A percentile compares a stretch with the other conserved stretches of the same genome.
Conservation (phyloP, 371 early-diverging fungal genomes). For the Rhizoclosmatium hyalinum region DNA sequence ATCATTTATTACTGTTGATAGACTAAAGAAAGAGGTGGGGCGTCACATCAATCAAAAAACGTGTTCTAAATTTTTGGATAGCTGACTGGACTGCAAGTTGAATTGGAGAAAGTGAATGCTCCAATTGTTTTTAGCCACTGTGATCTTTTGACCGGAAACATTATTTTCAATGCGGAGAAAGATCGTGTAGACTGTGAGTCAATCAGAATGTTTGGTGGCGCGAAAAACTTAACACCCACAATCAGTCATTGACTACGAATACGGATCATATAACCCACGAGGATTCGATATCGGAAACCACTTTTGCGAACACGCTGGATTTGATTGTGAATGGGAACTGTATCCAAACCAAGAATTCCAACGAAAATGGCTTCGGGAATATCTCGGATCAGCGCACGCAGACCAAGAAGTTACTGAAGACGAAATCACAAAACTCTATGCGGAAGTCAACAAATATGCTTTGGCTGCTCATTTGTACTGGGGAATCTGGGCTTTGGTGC, state of each 20-base stretch:
- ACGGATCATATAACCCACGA: slow-evolving; percentile 81
- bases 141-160: slow-evolving; percentile 87
- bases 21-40: slow-evolving; percentile 57
- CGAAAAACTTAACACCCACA: slow-evolving; percentile 39
- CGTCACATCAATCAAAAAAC: slow-evolving; percentile 14
- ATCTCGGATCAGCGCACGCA: slow-evolving; percentile 38
- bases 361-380: slow-evolving; percentile 72
- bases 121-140: slow-evolving; percentile 93
- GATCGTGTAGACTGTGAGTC: slow-evolving; percentile 51
- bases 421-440: slow-evolving; percentile 68
- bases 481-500: slow-evolving; percentile 64
- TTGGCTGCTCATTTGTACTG: slow-evolving; percentile 92
- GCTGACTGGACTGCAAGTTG: slow-evolving; percentile 60
- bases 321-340: slow-evolving; percentile 89
- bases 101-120: slow-evolving; percentile 68
- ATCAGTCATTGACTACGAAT: slow-evolving; percentile 94
- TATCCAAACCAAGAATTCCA: slow-evolving; percentile 80
- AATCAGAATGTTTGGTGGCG: not conserved
- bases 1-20: slow-evolving; percentile 61
- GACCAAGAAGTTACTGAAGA: slow-evolving; percentile 25
- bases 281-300: slow-evolving; percentile 96
- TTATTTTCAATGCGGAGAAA: slow-evolving; percentile 75
- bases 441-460: slow-evolving; percentile 81
- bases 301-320: slow-evolving; percentile 91
- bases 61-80: slow-evolving; percentile 26